Conservation (phyloP, 2,329 filamentous ascomycete species). For the Cladophialophora immunda region DNA sequence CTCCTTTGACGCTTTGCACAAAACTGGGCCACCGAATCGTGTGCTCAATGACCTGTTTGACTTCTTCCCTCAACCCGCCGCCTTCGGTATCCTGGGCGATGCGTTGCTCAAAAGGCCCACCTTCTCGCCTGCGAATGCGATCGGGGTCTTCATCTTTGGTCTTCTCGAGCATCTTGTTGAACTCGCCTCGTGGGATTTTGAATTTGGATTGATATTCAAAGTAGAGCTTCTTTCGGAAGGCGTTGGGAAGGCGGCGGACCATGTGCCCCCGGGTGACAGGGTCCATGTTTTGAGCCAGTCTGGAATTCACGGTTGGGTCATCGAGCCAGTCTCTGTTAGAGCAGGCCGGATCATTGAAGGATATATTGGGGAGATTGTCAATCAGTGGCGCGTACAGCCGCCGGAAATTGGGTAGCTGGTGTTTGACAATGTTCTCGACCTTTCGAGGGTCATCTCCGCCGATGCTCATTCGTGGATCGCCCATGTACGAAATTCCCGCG, state of each 20-base stretch:
- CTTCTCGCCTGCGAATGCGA: conserved; percentile 76
- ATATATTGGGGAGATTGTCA: conserved; percentile 86
- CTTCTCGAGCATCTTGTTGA: conserved; percentile 83
- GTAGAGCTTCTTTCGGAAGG: conserved; percentile 89
- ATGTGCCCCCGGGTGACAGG: conserved; percentile 91
- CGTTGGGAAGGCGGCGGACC: conserved; percentile 86
- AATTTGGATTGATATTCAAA: conserved; percentile 95
- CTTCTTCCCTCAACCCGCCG: conserved; percentile 70
- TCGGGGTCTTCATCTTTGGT: conserved; percentile 71
- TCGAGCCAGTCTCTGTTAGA: conserved; percentile 69
- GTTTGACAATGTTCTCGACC: conserved; percentile 89
- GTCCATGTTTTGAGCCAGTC: conserved; percentile 89
- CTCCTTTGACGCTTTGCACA: conserved; percentile 83
- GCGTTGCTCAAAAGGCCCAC: conserved; percentile 83
- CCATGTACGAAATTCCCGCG: conserved; percentile 89
- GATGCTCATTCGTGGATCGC: conserved; percentile 93
- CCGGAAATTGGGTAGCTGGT: conserved; percentile 91
- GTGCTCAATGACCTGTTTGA: conserved; percentile 80
- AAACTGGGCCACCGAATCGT: conserved; percentile 94
- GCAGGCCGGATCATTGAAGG: conserved; percentile 73
- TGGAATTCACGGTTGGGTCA: conserved; percentile 70
- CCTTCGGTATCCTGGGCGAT: conserved; percentile 75
- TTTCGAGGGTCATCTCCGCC: conserved; percentile 91
- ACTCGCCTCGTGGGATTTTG: conserved; percentile 82
- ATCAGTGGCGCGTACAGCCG: conserved; percentile 90